phyloP scores from a whole-genome alignment of 345 rosid species.

The Melaleuca alternifolia region DNA sequence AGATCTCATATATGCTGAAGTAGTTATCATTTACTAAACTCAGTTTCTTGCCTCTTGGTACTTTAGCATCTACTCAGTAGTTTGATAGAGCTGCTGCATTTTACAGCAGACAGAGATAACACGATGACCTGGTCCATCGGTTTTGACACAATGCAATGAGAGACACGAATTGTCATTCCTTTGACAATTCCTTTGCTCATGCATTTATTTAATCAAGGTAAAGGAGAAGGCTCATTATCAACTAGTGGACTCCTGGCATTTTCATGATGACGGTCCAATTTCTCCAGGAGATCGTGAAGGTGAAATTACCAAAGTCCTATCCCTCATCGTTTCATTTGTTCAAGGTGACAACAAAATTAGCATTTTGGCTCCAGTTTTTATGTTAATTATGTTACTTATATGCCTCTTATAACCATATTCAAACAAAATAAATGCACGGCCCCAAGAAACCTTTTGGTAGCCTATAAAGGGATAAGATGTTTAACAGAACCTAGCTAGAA shows the following conservation, averaged over 20 bases:
- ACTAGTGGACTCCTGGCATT: not conserved
- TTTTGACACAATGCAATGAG: not conserved
- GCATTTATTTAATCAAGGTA: not conserved
- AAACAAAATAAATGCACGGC: not conserved
- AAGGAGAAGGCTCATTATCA: not conserved
- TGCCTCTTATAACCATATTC: not conserved
- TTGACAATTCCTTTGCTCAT: not conserved
- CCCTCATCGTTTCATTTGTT: not conserved
- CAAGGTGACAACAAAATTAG: not conserved
- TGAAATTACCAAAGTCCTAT: not conserved
- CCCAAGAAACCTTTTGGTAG: not conserved
- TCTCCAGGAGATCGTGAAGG: not conserved
- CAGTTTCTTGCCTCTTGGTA: not conserved
- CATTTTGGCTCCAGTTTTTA: not conserved
- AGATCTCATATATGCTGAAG: not conserved
- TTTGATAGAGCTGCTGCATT: not conserved
- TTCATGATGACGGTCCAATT: not conserved
- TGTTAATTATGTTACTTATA: not conserved
- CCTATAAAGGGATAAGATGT: not conserved
- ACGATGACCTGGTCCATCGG: not conserved
- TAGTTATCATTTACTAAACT: not conserved
- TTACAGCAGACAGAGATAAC: not conserved
- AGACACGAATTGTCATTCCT: not conserved
- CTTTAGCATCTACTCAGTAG: not conserved
- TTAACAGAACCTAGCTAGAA: not conserved